Evolutionary conservation across 495 filamentous ascomycete species (phyloP).

Genomic region (Aspergillus ellipticus): DNA sequence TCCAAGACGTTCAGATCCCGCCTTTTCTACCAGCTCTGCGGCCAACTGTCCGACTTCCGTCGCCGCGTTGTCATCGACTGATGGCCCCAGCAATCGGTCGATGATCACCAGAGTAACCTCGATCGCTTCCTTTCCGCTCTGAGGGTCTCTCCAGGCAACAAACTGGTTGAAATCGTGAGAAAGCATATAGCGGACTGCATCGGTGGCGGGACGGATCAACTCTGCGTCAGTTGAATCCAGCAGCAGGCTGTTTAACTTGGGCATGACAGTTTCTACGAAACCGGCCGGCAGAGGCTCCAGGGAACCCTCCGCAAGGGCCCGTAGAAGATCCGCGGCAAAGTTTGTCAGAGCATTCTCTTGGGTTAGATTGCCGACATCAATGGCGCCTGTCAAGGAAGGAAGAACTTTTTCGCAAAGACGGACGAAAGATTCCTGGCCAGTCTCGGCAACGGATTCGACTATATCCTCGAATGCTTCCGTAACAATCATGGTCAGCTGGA

Average conservation of each 20-base stretch:
- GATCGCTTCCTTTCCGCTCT: conserved; percentile 73
- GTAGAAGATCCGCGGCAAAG: conserved; percentile 80
- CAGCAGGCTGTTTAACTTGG: conserved; percentile 78
- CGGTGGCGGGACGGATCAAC: conserved; percentile 79
- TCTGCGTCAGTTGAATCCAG: conserved; percentile 78
- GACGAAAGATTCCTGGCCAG: conserved; percentile 64
- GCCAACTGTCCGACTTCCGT: conserved; percentile 93
- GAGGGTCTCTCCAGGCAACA: conserved; percentile 69
- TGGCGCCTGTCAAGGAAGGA: conserved; percentile 80
- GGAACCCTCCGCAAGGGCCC: conserved; percentile 75
- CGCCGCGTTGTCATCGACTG: conserved; percentile 85
- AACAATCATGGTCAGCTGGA: conserved; percentile 77
- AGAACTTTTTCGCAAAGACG: conserved; percentile 83
- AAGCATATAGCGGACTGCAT: conserved; percentile 82
- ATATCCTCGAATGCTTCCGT: conserved; percentile 90
- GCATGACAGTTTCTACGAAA: conserved; percentile 79
- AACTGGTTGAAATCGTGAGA: conserved; percentile 84
- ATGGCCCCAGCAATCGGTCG: conserved; percentile 80
- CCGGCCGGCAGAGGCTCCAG: conserved; percentile 78
- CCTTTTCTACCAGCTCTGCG: conserved; percentile 91
- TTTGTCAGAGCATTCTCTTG: conserved; percentile 77
- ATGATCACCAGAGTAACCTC: conserved; percentile 89
- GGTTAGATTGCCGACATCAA: conserved; percentile 82
- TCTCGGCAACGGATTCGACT: conserved; percentile 59
- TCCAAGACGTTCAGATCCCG: conserved; percentile 81